Conservation (phyloP, 495 filamentous ascomycete genomes). For the Penicillium lividum region DNA sequence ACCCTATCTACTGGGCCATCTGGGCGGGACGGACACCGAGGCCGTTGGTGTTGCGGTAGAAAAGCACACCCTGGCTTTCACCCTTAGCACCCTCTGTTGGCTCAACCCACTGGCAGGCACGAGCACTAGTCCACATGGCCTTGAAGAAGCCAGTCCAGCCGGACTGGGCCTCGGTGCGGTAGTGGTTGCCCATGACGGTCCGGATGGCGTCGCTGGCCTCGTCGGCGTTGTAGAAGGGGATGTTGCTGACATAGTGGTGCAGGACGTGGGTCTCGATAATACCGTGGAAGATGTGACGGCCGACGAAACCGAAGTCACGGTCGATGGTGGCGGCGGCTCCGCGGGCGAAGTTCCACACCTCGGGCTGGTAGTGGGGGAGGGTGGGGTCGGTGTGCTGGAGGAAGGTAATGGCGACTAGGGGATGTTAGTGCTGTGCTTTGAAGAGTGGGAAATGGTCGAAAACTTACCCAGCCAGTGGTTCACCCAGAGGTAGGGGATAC, state of each 20-base stretch:
- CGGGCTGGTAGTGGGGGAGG: constrained; percentile 57
- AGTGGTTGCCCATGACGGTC: constrained; percentile 57
- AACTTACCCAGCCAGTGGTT: constrained; percentile 82
- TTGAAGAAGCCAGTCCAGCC: constrained; percentile 56
- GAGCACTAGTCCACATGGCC: constrained; percentile 54
- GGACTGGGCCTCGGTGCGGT: constrained; percentile 54
- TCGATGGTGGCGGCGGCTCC: constrained; percentile 62
- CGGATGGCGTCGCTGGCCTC: constrained; percentile 62
- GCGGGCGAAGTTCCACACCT: constrained; percentile 58
- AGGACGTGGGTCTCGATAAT: constrained; percentile 65
- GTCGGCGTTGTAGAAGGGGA: constrained; percentile 63
- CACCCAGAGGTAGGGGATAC: constrained; percentile 93
- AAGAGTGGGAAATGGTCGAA: neutral
- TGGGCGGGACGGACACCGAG: constrained; percentile 65
- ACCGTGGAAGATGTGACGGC: constrained; percentile 58
- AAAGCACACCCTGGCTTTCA: constrained; percentile 53
- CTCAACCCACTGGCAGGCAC: constrained; percentile 59
- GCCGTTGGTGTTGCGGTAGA: constrained; percentile 70
- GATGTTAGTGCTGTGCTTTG: constrained; percentile 5
- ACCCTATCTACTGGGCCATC: constrained; percentile 35
- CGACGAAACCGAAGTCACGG: constrained; percentile 62
- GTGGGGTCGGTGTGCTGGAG: constrained; percentile 63
- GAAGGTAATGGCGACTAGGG: constrained; percentile 59
- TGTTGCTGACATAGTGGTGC: constrained; percentile 62
- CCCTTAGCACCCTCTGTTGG: constrained; percentile 64